Percentiles rank a stretch among this genome's conserved stretches.
These are phyloP conservation scores for Coemansia sp. DNA, from an alignment of 192 early-diverging fungal genomes.

Conservation along the genomic window DNA sequence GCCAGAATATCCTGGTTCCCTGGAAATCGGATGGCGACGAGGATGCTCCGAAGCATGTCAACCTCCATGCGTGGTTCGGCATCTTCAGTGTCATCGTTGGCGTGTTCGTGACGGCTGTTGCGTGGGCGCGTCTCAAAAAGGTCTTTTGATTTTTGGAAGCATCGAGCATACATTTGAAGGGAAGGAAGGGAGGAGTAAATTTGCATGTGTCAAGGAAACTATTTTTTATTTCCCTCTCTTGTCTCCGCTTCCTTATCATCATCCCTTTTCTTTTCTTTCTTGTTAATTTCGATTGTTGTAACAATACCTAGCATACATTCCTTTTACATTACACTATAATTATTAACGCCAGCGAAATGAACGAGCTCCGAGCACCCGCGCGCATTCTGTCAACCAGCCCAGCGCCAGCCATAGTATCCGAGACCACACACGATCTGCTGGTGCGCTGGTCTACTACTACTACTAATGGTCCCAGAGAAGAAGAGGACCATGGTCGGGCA, in stretches of 20 bases:
- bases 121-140: constrained; percentile 9
- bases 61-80: constrained; percentile 54
- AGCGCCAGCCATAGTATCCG: constrained; percentile 21
- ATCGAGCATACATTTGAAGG: no score
- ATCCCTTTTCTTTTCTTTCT: no score
- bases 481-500: not conserved
- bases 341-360: not conserved
- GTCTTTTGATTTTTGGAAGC: constrained; percentile 7
- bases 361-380: constrained; percentile 17
- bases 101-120: constrained; percentile 31
- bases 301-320: no score
- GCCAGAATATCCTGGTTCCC: constrained; percentile 69
- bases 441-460: not conserved
- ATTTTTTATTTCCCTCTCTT: no score
- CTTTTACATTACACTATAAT: no score
- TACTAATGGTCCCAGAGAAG: not conserved
- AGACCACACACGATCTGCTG: constrained; percentile 26
- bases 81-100: constrained; percentile 55
- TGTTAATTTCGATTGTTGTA: no score
- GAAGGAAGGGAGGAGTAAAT: no score
- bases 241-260: no score
- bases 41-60: constrained; percentile 28
- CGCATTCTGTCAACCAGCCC: constrained; percentile 26
- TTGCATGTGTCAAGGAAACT: no score
- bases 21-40: constrained; percentile 45